Conservation (phyloP, 2,329 filamentous ascomycete species). For the Cercospora sp. region DNA sequence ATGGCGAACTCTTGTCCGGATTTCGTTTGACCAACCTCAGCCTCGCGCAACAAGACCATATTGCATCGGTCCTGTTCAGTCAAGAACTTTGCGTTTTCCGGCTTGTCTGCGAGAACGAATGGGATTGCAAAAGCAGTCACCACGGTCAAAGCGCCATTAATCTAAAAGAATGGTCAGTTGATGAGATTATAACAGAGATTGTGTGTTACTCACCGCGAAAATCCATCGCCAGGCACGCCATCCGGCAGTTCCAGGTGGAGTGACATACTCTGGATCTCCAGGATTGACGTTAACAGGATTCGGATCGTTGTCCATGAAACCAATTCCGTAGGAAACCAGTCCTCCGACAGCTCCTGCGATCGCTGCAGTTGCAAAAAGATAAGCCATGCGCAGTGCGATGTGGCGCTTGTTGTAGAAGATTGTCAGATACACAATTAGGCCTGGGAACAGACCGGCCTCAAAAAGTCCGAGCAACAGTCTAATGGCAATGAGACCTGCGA, state of each 20-base stretch:
- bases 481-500: slow-evolving; percentile 11
- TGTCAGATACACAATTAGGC: slow-evolving; percentile 58
- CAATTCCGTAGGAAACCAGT: slow-evolving; percentile 70
- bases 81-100: slow-evolving; percentile 63
- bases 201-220: slow-evolving; percentile 49
- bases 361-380: slow-evolving; percentile 69
- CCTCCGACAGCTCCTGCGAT: slow-evolving; percentile 71
- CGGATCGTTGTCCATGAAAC: slow-evolving; percentile 59
- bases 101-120: slow-evolving; percentile 63
- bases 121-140: slow-evolving; percentile 57
- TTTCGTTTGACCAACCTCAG: slow-evolving; percentile 51
- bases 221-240: slow-evolving; percentile 68
- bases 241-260: neutral
- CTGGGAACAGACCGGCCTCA: slow-evolving; percentile 24
- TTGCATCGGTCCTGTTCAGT: slow-evolving; percentile 60
- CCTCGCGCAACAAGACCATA: slow-evolving; percentile 51
- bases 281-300: neutral
- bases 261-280: neutral
- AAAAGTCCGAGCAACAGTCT: slow-evolving; percentile 23
- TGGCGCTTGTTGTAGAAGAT: slow-evolving; percentile 74
- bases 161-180: slow-evolving; percentile 5
- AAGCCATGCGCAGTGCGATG: slow-evolving; percentile 69
- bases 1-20: slow-evolving; percentile 51
- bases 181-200: neutral
- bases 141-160: slow-evolving; percentile 59